Percentiles rank a stretch among this genome's conserved stretches.
These are phyloP conservation scores for Teratosphaeria viscida DNA, from an alignment of 2,329 filamentous ascomycete genomes.

Conservation along the genomic window DNA sequence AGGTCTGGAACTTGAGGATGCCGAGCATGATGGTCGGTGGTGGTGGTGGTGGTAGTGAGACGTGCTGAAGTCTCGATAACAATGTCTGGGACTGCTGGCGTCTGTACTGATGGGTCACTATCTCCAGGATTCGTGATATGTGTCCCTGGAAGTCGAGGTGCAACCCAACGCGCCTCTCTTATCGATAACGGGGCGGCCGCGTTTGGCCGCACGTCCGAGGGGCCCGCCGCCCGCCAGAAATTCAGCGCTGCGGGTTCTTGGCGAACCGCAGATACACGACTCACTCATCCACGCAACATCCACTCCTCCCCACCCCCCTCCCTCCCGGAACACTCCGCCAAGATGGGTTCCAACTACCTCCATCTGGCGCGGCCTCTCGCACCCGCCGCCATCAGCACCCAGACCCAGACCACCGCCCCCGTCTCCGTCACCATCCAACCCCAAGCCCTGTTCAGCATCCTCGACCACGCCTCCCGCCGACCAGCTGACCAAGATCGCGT, in stretches of 20 bases:
- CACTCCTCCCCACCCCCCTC: background rate
- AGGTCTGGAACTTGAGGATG: slow-evolving; percentile 97
- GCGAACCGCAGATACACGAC: background rate
- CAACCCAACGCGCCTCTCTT: background rate
- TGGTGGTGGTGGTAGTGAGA: background rate
- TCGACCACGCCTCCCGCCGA: slow-evolving; percentile 87
- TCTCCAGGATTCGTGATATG: background rate
- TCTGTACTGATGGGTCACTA: too few relatives aligned
- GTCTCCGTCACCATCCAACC: slow-evolving; percentile 91
- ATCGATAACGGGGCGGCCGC: background rate
- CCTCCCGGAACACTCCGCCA: slow-evolving; percentile 7
- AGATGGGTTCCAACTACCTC: slow-evolving; percentile 59
- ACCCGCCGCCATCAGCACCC: slow-evolving; percentile 66
- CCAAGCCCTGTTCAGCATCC: slow-evolving; percentile 61
- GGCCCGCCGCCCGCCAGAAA: background rate
- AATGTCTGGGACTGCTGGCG: too few relatives aligned
- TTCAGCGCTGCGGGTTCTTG: background rate
- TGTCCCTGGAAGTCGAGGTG: background rate
- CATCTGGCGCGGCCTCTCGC: slow-evolving; percentile 89
- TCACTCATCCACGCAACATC: background rate
- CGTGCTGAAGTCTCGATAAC: background rate
- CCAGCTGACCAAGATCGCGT: slow-evolving; percentile 89
- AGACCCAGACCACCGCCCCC: slow-evolving; percentile 71
- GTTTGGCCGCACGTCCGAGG: background rate
- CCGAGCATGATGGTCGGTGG: slow-evolving; percentile 54